Evolutionary conservation across 2,329 filamentous ascomycete species (phyloP), one percentile per base, ranked within the genome.

Genomic region (Rhytidhysteron rufulum): DNA sequence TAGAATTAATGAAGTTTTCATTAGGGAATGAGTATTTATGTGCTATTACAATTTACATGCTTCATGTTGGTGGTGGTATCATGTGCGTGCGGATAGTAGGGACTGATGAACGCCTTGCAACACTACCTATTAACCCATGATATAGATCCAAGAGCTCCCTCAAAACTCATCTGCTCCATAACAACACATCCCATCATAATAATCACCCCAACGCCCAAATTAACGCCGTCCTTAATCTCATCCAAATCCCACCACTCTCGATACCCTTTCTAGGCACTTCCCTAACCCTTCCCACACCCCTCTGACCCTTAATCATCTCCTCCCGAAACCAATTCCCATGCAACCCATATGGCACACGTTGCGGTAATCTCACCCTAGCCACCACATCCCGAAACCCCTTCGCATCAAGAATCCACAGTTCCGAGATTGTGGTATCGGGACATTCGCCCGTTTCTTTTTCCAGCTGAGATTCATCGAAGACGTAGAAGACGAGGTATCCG

Each of bases 331-430:
- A 66, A 39, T 60, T 64, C 9, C 63, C 62, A 43, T 66, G 83
- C 35, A 87, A 60, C 0, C 83, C 83, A 51, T 87, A 87, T 0
- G 83, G 82, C 1, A 87, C 82, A 10, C 83, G 63, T 49, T 85
- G 82, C 2, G 82, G 82, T 24, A 88, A 62, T 16, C 64, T 61
- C 3, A 87, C 70, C 43, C 69, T 73, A 5, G 74, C 78, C 3
- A 84, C 70, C 0, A 86, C 67, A 3, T 78, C 69, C 18, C 57
- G 68, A 82, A 88, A 86, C 2, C 69, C 69, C 44, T 57, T 73
- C 0, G 82, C 83, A 51, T 86, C 75, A 21, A 87, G 71, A 11
- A 86, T 69, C 83, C 83, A 88, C 0, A 87, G 65, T 58, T 87
- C 82, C 22, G 77, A 82, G 2, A 62, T 59, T 0, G 67, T 59